Base-by-base conservation (phyloP, 805 yeast genomes). In the Priceomyces melissophilus region DNA sequence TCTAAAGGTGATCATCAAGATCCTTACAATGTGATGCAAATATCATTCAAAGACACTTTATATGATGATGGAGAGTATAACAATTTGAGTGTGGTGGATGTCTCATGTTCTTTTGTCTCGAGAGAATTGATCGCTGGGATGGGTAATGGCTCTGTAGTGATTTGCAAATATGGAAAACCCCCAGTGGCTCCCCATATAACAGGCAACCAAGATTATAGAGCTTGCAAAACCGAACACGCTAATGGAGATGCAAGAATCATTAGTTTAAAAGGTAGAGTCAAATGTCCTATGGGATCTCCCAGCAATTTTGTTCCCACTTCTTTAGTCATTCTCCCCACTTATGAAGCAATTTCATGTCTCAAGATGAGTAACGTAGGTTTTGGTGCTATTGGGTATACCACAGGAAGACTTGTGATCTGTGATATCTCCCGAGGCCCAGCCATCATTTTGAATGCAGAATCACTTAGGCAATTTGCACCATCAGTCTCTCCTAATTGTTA, bases 371-470 rank as follows among this genome's bases (percentile, higher is more conserved):
- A 83, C 47, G 71, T 88, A 37, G 96, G 96, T 0, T 90, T 93
- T 65, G 86, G 84, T 7, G 93, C 85, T 0, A 68, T 87, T 32
- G 95, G 86, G 1, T 88, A 84, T 58, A 75, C 74, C 35, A 74
- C 81, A 10, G 97, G 98, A n/a, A 72, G 79, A 28, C 46, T 91
- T 12, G 62, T 83, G 2, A 80, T 91, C 0, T 65, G 90, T 43
- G 97, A 91, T 62, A 55, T 67, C 15, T 70, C 86, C 41, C 72
- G 96, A 43, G 86, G 86, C 2, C 90, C 90, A 0, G 88, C 87
- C 0, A 61, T 82, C 5, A 82, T 85, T 20, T 68, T 65, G 44
- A 69, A 74, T 38, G 69, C 65, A 8, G 63, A 54, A 5, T 44
- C 50, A 3, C 47, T 68, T 10, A 41, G 51, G 10, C 46, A 55